phyloP scores from a whole-genome alignment of 176 grass and related monocot species.

The Avena insularis region DNA sequence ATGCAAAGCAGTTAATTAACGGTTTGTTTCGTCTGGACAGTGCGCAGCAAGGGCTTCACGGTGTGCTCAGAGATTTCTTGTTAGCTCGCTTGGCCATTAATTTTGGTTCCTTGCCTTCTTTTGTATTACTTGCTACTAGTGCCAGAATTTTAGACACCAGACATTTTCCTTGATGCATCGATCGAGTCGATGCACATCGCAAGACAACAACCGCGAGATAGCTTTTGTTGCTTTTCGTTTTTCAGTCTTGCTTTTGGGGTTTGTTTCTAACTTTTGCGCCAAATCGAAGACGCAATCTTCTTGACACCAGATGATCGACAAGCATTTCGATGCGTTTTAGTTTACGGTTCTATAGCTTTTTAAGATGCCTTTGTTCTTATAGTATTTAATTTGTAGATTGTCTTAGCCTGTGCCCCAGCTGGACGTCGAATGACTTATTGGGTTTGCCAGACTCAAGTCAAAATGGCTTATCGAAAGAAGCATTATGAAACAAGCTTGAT shows the following conservation, averaged over 20 bases:
- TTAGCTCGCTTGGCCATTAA: background rate
- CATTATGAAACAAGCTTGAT: conserved; percentile 15
- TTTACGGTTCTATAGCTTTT: background rate
- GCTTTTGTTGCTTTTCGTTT: background rate
- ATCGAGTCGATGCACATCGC: background rate
- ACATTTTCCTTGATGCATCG: background rate
- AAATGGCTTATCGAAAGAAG: background rate
- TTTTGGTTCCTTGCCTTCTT: conserved; percentile 3
- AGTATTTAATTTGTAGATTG: background rate
- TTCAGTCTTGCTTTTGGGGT: background rate
- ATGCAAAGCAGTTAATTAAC: conserved; percentile 15
- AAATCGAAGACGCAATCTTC: background rate
- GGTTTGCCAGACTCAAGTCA: conserved; percentile 1
- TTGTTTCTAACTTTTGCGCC: background rate
- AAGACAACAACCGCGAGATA: background rate
- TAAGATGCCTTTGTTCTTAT: background rate
- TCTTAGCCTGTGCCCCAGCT: background rate
- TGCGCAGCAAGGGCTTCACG: background rate
- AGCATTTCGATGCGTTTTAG: background rate
- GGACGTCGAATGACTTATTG: background rate
- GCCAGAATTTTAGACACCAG: background rate
- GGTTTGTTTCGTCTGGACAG: conserved; percentile 10
- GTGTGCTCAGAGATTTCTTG: background rate
- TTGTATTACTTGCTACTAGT: background rate
- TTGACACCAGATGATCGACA: background rate